Conservation (phyloP, 2,329 filamentous ascomycete genomes). For the Fusarium staphyleae region DNA sequence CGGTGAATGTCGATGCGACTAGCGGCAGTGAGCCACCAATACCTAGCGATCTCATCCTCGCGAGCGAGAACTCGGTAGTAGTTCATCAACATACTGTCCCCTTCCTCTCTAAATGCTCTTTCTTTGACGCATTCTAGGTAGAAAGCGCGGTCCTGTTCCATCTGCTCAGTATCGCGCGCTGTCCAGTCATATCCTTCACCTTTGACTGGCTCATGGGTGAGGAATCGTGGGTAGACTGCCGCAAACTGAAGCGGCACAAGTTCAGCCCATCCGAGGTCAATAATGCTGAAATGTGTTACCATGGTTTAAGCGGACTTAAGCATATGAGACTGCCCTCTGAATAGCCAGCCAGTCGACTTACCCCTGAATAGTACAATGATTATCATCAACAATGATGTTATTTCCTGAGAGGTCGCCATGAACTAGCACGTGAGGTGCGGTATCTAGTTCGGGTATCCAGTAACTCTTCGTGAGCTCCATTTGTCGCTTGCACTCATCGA, state of each 20-base stretch:
- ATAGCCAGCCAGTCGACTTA: neutral
- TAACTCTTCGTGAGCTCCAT: neutral
- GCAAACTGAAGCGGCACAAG: neutral
- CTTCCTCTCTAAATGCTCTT: neutral
- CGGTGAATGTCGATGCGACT: neutral
- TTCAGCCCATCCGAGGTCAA: neutral
- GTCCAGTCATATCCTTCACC: neutral
- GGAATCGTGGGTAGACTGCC: neutral
- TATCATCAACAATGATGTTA: neutral
- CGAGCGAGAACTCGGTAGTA: neutral
- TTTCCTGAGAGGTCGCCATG: neutral
- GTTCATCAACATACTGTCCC: neutral
- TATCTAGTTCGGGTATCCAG: neutral
- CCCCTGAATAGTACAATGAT: neutral
- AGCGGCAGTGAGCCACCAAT: neutral
- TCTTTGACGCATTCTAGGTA: neutral
- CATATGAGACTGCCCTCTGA: no score
- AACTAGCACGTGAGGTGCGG: neutral
- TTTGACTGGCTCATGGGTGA: neutral
- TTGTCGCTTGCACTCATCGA: neutral
- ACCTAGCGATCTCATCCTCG: neutral
- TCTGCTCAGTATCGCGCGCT: neutral
- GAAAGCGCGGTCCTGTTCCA: neutral
- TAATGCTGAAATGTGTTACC: neutral
- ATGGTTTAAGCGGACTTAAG: no score